Base-by-base conservation (phyloP, 352 stramenopile genomes). In the Labyrinthula sp. region DNA sequence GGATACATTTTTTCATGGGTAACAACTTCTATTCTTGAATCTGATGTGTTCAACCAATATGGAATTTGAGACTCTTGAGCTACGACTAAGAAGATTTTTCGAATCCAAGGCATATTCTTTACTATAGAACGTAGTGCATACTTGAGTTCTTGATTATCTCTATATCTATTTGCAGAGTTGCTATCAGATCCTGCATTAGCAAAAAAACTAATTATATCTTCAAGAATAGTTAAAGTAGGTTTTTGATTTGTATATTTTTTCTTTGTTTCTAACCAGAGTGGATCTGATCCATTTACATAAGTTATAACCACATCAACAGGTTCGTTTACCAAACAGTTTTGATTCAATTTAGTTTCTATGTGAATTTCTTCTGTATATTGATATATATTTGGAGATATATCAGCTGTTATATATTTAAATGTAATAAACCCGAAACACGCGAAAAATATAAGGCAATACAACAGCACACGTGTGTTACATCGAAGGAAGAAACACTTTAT, bases 291-390 rank as follows among this genome's bases (percentile, higher is more conserved):
- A 50, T 93, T 93, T 34, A 93, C 80, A 81, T 82, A 93, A 49
- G 81, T 93, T 62, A 93, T 93, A 18, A 93, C 82, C 20, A 86
- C 79, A 60, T 93, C 82, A 40, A 93, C 88, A 10, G 74, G 69
- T n/a, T n/a, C n/a, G n/a, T n/a, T n/a, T n/a, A n/a, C n/a, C n/a
- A n/a, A n/a, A n/a, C n/a, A n/a, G n/a, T n/a, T n/a, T n/a, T n/a
- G n/a, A n/a, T n/a, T n/a, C n/a, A n/a, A n/a, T n/a, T n/a, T n/a
- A n/a, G n/a, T n/a, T n/a, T n/a, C n/a, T n/a, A n/a, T n/a, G n/a
- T n/a, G n/a, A n/a, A n/a, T n/a, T n/a, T n/a, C n/a, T n/a, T n/a
- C n/a, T n/a, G n/a, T n/a, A n/a, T n/a, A n/a, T n/a, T n/a, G n/a
- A n/a, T n/a, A n/a, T n/a, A n/a, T n/a, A n/a, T n/a, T n/a, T n/a